These are phyloP conservation scores for Bretschneidera sinensis DNA, from an alignment of 345 rosid genomes.

Conservation along the genomic window DNA sequence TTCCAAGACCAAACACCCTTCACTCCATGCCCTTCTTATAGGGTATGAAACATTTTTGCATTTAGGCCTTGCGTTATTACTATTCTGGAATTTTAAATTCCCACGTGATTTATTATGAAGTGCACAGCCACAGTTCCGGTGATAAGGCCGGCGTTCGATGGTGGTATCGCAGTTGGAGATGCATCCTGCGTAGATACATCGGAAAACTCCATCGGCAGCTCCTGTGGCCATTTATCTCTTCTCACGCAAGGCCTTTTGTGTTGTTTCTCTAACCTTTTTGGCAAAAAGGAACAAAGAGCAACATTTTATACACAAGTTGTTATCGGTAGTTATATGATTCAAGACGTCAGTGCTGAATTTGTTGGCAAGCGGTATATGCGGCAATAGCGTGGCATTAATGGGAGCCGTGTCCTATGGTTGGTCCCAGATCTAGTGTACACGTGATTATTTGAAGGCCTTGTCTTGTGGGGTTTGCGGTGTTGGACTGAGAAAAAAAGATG, in stretches of 20 bases:
- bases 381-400: background rate
- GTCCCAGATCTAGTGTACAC: too few relatives aligned
- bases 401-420: conserved; percentile 18
- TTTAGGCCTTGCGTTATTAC: conserved; percentile 20
- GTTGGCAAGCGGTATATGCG: conserved; percentile 7
- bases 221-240: conserved; percentile 35
- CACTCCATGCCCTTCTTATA: conserved; percentile 59
- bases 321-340: background rate
- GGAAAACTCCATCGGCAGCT: conserved; percentile 56
- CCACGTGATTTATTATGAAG: conserved; percentile 33
- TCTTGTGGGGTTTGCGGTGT: background rate
- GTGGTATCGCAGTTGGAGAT: conserved; percentile 39
- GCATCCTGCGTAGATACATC: conserved; percentile 49
- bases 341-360: background rate
- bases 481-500: too few relatives aligned
- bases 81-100: too few relatives aligned
- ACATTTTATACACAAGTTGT: background rate
- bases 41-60: conserved; percentile 44
- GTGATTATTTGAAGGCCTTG: too few relatives aligned
- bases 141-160: conserved; percentile 62
- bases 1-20: conserved; percentile 43
- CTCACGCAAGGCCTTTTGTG: background rate
- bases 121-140: conserved; percentile 58
- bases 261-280: background rate
- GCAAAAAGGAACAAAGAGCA: conserved; percentile 5